Evolutionary conservation across 2,329 filamentous ascomycete species (phyloP).

Genomic region (Cercospora sp.): DNA sequence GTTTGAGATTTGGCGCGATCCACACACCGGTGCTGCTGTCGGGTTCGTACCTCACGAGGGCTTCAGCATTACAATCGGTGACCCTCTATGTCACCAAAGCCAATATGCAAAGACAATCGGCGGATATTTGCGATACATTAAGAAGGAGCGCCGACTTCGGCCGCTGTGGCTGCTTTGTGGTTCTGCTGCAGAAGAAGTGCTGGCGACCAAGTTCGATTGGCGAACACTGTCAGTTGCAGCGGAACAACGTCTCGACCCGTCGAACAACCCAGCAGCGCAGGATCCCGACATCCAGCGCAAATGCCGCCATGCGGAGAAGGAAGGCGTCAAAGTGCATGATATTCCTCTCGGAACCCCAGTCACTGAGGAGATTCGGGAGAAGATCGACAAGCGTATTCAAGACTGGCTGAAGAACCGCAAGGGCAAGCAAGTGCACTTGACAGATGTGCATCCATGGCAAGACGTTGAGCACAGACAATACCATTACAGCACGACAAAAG

Average conservation of each 20-base stretch:
- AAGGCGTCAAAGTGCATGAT: conserved; percentile 78
- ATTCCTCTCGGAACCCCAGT: conserved; percentile 64
- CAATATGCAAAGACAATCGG: conserved; percentile 75
- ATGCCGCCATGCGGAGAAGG: conserved; percentile 75
- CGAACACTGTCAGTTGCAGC: conserved; percentile 83
- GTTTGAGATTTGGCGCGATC: conserved; percentile 84
- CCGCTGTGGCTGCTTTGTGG: conserved; percentile 91
- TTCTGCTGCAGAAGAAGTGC: conserved; percentile 71
- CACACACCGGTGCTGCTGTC: conserved; percentile 75
- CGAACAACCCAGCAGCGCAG: conserved; percentile 65
- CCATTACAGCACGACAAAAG: conserved; percentile 73
- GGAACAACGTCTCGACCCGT: conserved; percentile 81
- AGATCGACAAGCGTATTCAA: conserved; percentile 70
- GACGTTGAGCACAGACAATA: conserved; percentile 82
- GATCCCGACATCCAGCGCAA: conserved; percentile 70
- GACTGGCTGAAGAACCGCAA: conserved; percentile 81
- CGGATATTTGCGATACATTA: conserved; percentile 73
- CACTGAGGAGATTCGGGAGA: conserved; percentile 65
- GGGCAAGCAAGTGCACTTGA: conserved; percentile 84
- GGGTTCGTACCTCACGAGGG: conserved; percentile 77
- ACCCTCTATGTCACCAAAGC: conserved; percentile 77
- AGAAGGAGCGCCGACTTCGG: conserved; percentile 68
- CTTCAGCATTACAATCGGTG: conserved; percentile 80
- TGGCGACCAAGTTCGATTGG: conserved; percentile 80
- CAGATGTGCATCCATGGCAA: conserved; percentile 85